Conservation (phyloP, 1,139 yeast species). For the Pichia sp. region DNA sequence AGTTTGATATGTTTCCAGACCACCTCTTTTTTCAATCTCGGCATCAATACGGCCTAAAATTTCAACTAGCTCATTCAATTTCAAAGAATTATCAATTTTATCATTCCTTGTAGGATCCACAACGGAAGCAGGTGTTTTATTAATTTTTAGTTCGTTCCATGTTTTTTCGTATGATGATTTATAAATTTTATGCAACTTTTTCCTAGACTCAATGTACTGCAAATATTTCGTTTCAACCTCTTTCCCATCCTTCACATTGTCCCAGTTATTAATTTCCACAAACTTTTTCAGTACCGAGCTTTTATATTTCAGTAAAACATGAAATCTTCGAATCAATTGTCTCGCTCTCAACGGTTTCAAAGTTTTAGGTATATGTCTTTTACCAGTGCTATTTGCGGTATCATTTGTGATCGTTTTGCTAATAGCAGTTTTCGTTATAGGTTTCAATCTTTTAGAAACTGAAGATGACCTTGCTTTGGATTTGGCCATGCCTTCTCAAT, state of each 20-base stretch:
- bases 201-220: not conserved
- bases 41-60: constrained; percentile 48
- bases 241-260: constrained; percentile 21
- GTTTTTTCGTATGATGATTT: constrained; percentile 6
- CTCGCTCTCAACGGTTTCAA: constrained; percentile 64
- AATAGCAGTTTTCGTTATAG: no score
- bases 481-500: no score
- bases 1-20: constrained; percentile 66
- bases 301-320: constrained; percentile 48
- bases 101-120: constrained; percentile 8
- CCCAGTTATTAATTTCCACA: constrained; percentile 10
- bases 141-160: constrained; percentile 14
- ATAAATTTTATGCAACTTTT: constrained; percentile 6
- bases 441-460: no score
- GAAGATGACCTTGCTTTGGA: no score
- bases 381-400: no score
- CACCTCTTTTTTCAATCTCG: constrained; percentile 57
- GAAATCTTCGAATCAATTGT: constrained; percentile 60
- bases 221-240: constrained; percentile 19
- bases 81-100: not conserved
- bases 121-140: constrained; percentile 16
- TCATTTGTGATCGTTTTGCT: no score
- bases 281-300: constrained; percentile 29
- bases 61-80: constrained; percentile 13
- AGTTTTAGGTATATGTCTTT: constrained; percentile 20